A percentile compares a stretch with the other conserved stretches of the same genome.
These are phyloP conservation scores for Tetrahymena elliotti DNA, from an alignment of 73 alveolate genomes.

Conservation along the genomic window DNA sequence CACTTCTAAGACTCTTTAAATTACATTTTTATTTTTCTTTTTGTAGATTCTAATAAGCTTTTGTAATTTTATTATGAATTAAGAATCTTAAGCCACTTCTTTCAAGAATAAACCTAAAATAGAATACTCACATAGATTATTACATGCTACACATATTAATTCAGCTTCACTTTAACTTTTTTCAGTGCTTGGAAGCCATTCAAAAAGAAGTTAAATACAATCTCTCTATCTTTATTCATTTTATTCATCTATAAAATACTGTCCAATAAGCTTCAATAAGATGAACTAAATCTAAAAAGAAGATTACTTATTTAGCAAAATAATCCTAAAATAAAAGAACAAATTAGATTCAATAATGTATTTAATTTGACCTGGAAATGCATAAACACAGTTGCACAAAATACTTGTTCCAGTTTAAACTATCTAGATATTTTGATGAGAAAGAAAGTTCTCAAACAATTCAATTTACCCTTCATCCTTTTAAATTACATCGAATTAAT, in stretches of 20 bases:
- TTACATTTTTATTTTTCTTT: neutral
- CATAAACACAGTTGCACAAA: neutral
- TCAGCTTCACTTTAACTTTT: neutral
- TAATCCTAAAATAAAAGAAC: neutral
- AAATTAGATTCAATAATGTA: neutral
- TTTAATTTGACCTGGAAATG: neutral
- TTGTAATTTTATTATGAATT: neutral
- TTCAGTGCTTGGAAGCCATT: neutral
- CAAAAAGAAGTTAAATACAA: neutral
- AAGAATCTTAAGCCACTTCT: neutral
- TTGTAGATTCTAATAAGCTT: neutral
- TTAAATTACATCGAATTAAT: neutral
- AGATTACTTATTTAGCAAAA: neutral
- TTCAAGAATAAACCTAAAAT: neutral
- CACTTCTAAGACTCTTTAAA: neutral
- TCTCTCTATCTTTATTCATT: neutral
- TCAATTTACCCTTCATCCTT: neutral
- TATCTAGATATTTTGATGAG: neutral
- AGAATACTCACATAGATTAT: neutral
- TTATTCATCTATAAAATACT: neutral
- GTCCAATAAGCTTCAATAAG: neutral
- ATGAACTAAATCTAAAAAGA: neutral
- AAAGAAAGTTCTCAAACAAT: neutral
- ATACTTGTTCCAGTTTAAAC: neutral
- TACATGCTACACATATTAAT: neutral